Evolutionary conservation across 2,329 filamentous ascomycete genomes (phyloP), one percentile per base, ranked within the genome.

Genomic region (Xylariaceae sp.): DNA sequence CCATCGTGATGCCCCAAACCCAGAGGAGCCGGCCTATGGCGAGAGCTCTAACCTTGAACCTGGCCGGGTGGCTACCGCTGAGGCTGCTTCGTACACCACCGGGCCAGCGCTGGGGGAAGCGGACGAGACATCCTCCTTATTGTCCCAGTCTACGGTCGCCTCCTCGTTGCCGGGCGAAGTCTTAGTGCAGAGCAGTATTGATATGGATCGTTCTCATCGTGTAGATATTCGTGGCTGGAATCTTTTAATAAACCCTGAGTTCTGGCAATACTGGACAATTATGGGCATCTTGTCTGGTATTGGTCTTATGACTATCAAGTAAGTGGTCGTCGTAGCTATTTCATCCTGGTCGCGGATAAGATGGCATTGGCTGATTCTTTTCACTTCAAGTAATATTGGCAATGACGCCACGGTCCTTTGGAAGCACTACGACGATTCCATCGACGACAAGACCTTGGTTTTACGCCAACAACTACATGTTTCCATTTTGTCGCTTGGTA

Each of bases 281-380:
- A 90, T 99, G 82, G 92, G 87, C 32, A 82, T 97, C n/a, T 78
- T 97, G 58, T 91, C 92, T 4, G 94, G 94, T 46, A 89, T 97
- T 64, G 94, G 94, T 9, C 77, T 99, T 61, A 99, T 99, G 94
- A 97, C 93, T 0, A 99, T 99, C 75, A 99, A 99, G 92, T 96
- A 80, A 73, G 88, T 77, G 27, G 20, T 5, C 4, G 10, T 18
- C 11, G 18, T 39, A n/a, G 16, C 30, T 21, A 23, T 26, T 15
- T 9, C 11, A 41, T 6, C 6, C 15, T 18, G n/a, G 15, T 13
- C 4, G 18, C 18, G 1, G 24, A 1, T 15, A 13, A 15, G 26
- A 35, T 18, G 2, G 1, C 9, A 20, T 33, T 23, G 23, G 16
- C 47, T 54, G 9, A 48, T 24, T 9, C 15, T 11, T 18, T 42